phyloP scores from a whole-genome alignment of 768 basidiomycete genomes.

The Leccinum subgranulosum region DNA sequence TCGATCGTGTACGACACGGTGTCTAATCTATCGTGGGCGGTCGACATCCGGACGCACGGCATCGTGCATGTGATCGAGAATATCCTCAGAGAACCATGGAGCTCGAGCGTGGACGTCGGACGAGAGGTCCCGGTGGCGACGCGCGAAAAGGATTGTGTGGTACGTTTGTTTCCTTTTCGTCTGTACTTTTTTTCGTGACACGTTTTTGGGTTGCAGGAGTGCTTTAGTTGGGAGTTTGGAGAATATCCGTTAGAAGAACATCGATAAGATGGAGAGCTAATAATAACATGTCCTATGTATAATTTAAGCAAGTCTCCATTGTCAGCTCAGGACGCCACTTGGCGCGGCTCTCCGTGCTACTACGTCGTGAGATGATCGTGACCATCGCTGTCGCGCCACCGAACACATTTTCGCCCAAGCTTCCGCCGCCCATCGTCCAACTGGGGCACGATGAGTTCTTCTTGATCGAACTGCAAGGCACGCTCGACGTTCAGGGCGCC shows the following conservation, averaged over 20 bases:
- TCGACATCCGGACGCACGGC: slow-evolving; percentile 76
- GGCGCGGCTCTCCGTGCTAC: too few species aligned
- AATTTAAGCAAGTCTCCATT: too few species aligned
- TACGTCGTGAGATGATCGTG: slow-evolving; percentile 56
- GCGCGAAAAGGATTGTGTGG: slow-evolving; percentile 67
- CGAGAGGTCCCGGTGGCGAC: slow-evolving; percentile 58
- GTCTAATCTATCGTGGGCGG: slow-evolving; percentile 77
- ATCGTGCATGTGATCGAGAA: slow-evolving; percentile 79
- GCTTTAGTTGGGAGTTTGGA: slow-evolving; percentile 70
- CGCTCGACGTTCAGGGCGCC: slow-evolving; percentile 63
- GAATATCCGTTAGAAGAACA: slow-evolving; percentile 30
- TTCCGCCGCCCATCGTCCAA: slow-evolving; percentile 63
- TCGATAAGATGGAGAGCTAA: not conserved
- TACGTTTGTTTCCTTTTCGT: slow-evolving; percentile 32
- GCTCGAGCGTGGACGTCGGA: slow-evolving; percentile 53
- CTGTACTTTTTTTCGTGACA: not conserved
- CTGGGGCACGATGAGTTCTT: slow-evolving; percentile 80
- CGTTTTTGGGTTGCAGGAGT: slow-evolving; percentile 44
- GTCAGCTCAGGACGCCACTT: too few species aligned
- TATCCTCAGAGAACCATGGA: slow-evolving; percentile 70
- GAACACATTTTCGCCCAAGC: slow-evolving; percentile 35
- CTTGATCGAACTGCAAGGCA: slow-evolving; percentile 86
- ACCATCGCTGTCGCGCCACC: slow-evolving; percentile 45
- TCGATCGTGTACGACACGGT: slow-evolving; percentile 93
- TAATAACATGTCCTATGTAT: too few species aligned